Percentiles rank a stretch among this genome's conserved stretches.
Conservation (phyloP, 2,329 filamentous ascomycete genomes). For the Orbilia javanica region DNA sequence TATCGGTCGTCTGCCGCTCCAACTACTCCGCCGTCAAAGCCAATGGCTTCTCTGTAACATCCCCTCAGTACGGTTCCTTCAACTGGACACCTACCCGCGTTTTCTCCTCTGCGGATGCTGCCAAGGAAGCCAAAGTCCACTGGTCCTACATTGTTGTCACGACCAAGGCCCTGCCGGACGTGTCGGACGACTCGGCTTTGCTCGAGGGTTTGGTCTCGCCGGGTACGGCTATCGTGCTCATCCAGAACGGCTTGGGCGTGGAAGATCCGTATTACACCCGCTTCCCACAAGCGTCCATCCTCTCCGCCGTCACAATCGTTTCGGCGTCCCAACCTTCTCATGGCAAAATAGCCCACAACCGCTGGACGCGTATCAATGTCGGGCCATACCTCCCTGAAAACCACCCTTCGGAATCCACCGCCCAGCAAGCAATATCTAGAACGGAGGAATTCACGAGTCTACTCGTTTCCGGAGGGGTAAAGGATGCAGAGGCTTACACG, state of each 20-base stretch:
- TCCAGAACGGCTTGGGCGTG: slow-evolving; percentile 74
- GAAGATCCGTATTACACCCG: slow-evolving; percentile 70
- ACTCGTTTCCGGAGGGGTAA: slow-evolving; percentile 66
- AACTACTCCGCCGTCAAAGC: slow-evolving; percentile 76
- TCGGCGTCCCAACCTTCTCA: slow-evolving; percentile 69
- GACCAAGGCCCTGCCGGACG: slow-evolving; percentile 75
- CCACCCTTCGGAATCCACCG: slow-evolving; percentile 65
- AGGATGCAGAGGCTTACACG: slow-evolving; percentile 68
- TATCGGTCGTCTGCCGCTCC: slow-evolving; percentile 79
- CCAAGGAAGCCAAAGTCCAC: slow-evolving; percentile 67
- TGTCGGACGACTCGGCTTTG: slow-evolving; percentile 53
- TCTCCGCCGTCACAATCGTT: slow-evolving; percentile 72
- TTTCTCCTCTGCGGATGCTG: slow-evolving; percentile 72
- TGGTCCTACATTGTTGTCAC: slow-evolving; percentile 79
- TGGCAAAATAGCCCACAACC: slow-evolving; percentile 67
- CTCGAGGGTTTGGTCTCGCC: slow-evolving; percentile 56
- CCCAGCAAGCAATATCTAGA: slow-evolving; percentile 26
- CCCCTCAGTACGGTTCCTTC: slow-evolving; percentile 77
- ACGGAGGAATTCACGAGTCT: slow-evolving; percentile 64
- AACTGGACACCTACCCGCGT: slow-evolving; percentile 73
- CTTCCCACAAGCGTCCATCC: slow-evolving; percentile 70
- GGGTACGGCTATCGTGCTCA: slow-evolving; percentile 71
- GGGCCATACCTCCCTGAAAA: slow-evolving; percentile 68
- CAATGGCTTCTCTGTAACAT: slow-evolving; percentile 75
- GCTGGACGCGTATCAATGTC: slow-evolving; percentile 58